Conservation (phyloP, 2,329 filamentous ascomycete genomes). For the Scopulariopsis brevicaulis region DNA sequence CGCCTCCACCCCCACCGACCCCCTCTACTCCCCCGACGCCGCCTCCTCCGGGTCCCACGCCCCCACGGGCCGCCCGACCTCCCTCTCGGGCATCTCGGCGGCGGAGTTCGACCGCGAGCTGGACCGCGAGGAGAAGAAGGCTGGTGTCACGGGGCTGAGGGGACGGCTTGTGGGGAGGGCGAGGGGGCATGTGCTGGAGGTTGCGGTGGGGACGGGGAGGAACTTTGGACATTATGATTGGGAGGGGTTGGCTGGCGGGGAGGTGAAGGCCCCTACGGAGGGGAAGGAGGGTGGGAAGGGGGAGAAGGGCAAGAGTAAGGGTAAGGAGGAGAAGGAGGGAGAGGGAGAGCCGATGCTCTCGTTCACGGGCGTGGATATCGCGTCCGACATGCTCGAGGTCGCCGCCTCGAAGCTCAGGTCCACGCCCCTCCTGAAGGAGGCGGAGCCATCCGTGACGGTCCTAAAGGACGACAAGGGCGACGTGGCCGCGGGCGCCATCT, state of each 20-base stretch:
- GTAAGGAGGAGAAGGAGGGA: conserved; percentile 3
- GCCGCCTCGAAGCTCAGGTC: conserved; percentile 38
- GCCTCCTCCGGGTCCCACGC: conserved; percentile 4
- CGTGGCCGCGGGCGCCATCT: conserved; percentile 10
- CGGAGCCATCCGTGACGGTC: conserved; percentile 22
- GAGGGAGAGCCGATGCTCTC: conserved; percentile 27
- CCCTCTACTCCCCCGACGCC: conserved; percentile 11
- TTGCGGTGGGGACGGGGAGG: conserved; percentile 51
- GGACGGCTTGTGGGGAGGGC: conserved; percentile 33
- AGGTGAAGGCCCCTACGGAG: background rate
- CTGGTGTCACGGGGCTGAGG: conserved; percentile 42
- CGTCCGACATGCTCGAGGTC: conserved; percentile 46
- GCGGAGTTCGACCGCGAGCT: conserved; percentile 47
- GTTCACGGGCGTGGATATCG: conserved; percentile 53
- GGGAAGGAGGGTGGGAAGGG: background rate
- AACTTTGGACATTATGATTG: conserved; percentile 50
- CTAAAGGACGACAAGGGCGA: conserved; percentile 10
- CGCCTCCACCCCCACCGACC: conserved; percentile 13
- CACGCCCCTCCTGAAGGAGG: conserved; percentile 23
- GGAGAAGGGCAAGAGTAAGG: conserved; percentile 4
- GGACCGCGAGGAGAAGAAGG: conserved; percentile 42
- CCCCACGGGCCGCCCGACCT: conserved; percentile 36
- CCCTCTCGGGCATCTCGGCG: conserved; percentile 33
- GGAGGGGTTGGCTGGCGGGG: conserved; percentile 21
- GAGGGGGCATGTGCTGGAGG: conserved; percentile 47